Base-by-base conservation (phyloP, 2,329 filamentous ascomycete genomes). In the Phoma herbarum region DNA sequence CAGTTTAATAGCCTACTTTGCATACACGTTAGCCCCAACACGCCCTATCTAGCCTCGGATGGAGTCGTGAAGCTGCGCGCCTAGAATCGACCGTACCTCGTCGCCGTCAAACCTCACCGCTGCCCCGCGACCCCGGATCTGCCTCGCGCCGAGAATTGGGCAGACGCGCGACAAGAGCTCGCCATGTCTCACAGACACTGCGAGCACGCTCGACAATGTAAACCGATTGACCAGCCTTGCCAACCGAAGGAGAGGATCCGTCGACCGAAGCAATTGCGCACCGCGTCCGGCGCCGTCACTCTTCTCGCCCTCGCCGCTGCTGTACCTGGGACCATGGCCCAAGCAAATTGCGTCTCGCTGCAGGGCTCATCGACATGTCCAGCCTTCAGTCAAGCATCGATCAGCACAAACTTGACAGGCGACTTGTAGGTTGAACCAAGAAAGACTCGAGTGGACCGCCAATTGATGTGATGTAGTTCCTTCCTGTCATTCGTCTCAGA, bases 401-500 rank as follows among this genome's bases (percentile, higher is more conserved):
- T 96, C 60, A 91, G 90, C 29, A 90, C 86, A 31, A 83, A 85
- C 55, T 72, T 91, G 60, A 81, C 85, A 46, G 83, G 83, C 26
- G 79, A 86, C 59, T 93, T 90, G 90, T 91, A 83, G 53, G 75
- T 75, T 59, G 57, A 62, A 51, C 62, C 61, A 66, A 66, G 72
- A 69, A 55, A 8, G 65, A 55, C 49, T 56, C 37, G 23, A 47
- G 28, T 54, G 70, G 50, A 37, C 18, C 23, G 12, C 45, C 61
- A 72, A 68, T 67, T 64, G 46, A 56, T 43, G 20, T 51, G 50
- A 57, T 29, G 61, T 72, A 96, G 93, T 79, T 89, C 93, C 45
- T 99, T 98, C 76, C 85, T 99, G 65, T 82, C 87, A 64, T 91
- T 85, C 76, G 95, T 98, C 68, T 90, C 90, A 43, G 88, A 90